Percentiles rank a stretch among this genome's conserved stretches.
phyloP scores from a whole-genome alignment of 257 asterid species.

The Solanum piurae region DNA sequence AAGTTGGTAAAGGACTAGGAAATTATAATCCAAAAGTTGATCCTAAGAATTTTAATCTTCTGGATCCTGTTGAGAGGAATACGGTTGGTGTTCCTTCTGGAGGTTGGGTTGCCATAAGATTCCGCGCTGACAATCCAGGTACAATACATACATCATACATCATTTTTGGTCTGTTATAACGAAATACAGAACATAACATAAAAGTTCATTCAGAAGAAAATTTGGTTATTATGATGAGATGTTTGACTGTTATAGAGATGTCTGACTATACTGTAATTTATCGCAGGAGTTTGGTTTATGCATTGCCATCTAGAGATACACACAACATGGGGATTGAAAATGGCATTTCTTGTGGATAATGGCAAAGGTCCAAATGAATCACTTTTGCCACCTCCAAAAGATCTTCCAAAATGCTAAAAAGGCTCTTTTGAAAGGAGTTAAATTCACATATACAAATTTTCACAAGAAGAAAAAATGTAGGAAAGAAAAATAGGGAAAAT shows the following conservation, averaged over 20 bases:
- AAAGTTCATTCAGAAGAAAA: not conserved
- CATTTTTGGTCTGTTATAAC: not conserved
- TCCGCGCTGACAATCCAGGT: slow-evolving; percentile 94
- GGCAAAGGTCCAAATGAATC: slow-evolving; percentile 61
- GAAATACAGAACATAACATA: not conserved
- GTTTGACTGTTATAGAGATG: not conserved
- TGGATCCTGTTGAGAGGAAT: slow-evolving; percentile 92
- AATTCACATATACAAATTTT: not conserved
- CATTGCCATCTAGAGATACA: slow-evolving; percentile 93
- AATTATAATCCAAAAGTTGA: slow-evolving; percentile 54
- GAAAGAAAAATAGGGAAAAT: not conserved
- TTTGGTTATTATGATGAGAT: not conserved
- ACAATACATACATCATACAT: not conserved
- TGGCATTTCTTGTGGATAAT: slow-evolving; percentile 81
- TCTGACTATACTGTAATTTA: not conserved
- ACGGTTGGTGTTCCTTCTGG: slow-evolving; percentile 87
- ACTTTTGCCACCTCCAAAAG: slow-evolving; percentile 69
- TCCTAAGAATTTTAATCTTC: slow-evolving; percentile 54
- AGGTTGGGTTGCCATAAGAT: slow-evolving; percentile 91
- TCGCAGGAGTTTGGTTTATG: slow-evolving; percentile 76
- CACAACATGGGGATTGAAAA: slow-evolving; percentile 86
- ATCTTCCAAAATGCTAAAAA: slow-evolving; percentile 60
- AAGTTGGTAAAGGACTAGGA: slow-evolving; percentile 70
- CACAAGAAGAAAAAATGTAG: not conserved
- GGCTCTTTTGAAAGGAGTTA: not conserved